Evolutionary conservation across 371 early-diverging fungal species (phyloP).

Genomic region (Mortierella sp.): DNA sequence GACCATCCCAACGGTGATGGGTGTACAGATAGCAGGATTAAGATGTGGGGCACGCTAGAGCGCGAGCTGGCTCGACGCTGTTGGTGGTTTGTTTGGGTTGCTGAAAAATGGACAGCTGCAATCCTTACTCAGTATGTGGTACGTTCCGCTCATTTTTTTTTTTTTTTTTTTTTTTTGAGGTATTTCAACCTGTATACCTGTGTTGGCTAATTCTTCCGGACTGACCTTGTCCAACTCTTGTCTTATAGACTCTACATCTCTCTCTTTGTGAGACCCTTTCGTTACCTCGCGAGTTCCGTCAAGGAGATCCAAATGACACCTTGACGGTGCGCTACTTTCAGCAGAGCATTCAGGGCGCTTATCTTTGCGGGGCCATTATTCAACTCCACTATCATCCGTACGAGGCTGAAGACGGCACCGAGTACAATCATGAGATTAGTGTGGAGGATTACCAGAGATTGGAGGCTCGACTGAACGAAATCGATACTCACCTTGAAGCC

Average conservation of each 20-base stretch:
- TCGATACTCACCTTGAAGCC: slow-evolving; percentile 42
- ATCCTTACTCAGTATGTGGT: slow-evolving; percentile 53
- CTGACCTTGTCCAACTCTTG: not conserved
- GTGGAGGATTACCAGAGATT: slow-evolving; percentile 33
- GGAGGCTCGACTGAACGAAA: slow-evolving; percentile 37
- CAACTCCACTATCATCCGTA: slow-evolving; percentile 52
- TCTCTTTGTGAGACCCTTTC: slow-evolving; percentile 51
- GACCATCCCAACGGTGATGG: slow-evolving; percentile 52
- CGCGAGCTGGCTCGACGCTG: slow-evolving; percentile 55
- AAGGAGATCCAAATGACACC: slow-evolving; percentile 32
- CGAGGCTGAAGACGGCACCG: slow-evolving; percentile 52
- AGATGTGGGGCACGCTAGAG: slow-evolving; percentile 51
- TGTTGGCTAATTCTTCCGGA: not conserved
- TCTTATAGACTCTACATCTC: slow-evolving; percentile 41
- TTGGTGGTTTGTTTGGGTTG: slow-evolving; percentile 51
- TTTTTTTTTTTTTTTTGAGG: not conserved
- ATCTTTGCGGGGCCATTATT: slow-evolving; percentile 44
- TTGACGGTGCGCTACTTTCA: slow-evolving; percentile 30
- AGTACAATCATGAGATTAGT: slow-evolving; percentile 37
- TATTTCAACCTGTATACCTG: not conserved
- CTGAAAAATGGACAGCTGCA: slow-evolving; percentile 50
- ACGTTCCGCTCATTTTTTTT: slow-evolving; percentile 5
- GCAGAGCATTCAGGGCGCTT: slow-evolving; percentile 35
- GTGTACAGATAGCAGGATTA: slow-evolving; percentile 51
- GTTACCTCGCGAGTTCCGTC: slow-evolving; percentile 43